phyloP scores from a whole-genome alignment of 768 basidiomycete species.

The Hericium coralloides region DNA sequence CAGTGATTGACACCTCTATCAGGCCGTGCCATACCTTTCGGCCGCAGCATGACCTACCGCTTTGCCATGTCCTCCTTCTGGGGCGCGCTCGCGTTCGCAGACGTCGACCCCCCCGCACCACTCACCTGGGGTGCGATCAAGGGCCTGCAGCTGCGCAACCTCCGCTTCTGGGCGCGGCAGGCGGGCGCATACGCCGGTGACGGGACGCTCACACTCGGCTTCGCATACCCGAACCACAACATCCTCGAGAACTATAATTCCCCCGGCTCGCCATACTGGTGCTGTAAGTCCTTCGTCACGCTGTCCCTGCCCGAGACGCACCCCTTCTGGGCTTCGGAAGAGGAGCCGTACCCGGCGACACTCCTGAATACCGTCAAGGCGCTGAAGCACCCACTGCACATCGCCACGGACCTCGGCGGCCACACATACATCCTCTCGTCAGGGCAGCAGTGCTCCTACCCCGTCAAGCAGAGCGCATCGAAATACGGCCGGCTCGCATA shows the following conservation, averaged over 20 bases:
- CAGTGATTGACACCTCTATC: not conserved
- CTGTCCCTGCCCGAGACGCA: constrained; percentile 56
- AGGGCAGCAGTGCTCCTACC: constrained; percentile 73
- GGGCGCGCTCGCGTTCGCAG: constrained; percentile 65
- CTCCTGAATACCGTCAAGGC: constrained; percentile 39
- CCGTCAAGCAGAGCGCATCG: constrained; percentile 67
- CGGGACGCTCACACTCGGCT: constrained; percentile 67
- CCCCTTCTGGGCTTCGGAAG: constrained; percentile 64
- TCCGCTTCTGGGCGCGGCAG: constrained; percentile 63
- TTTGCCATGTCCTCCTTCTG: constrained; percentile 81
- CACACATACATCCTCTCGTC: constrained; percentile 69
- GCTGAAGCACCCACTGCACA: constrained; percentile 57
- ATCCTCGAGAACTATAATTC: constrained; percentile 79
- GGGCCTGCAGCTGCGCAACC: constrained; percentile 62
- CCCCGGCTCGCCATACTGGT: constrained; percentile 74
- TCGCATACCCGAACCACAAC: constrained; percentile 60
- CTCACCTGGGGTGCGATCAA: constrained; percentile 70
- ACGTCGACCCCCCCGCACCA: constrained; percentile 58
- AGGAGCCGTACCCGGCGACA: constrained; percentile 52
- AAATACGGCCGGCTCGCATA: constrained; percentile 78
- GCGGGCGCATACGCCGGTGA: constrained; percentile 52
- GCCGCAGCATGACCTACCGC: constrained; percentile 66
- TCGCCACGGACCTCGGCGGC: constrained; percentile 50
- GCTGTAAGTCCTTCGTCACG: constrained; percentile 66
- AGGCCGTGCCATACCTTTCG: constrained; percentile 73